phyloP scores from a whole-genome alignment of 129 eudicot species.

The Centaurea solstitialis region DNA sequence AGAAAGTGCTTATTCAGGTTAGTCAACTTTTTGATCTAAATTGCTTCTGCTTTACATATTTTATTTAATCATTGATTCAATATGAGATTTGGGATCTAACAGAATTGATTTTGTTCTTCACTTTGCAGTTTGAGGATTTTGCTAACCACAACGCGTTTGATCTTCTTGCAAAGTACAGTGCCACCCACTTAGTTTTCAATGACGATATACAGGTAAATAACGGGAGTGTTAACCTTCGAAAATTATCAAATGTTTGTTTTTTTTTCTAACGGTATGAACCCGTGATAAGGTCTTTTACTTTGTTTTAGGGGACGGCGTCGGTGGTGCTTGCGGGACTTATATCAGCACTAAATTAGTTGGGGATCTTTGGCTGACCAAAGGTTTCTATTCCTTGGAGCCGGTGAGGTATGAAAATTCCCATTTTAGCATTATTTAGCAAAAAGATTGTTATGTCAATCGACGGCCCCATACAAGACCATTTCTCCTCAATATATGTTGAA shows the following conservation, averaged over 20 bases:
- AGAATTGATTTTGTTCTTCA: not conserved
- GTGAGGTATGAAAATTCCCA: constrained; percentile 51
- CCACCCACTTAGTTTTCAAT: constrained; percentile 83
- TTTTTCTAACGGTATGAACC: not conserved
- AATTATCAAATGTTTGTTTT: not conserved
- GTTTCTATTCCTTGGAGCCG: constrained; percentile 87
- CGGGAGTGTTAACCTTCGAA: not conserved
- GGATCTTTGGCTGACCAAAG: constrained; percentile 75
- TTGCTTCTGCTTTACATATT: too few species aligned
- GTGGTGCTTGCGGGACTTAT: constrained; percentile 89
- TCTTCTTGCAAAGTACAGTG: constrained; percentile 79
- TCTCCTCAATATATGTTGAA: too few species aligned
- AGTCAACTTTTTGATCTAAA: not conserved
- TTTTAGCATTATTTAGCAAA: not conserved
- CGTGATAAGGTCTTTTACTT: not conserved
- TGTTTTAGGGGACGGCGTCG: constrained; percentile 80
- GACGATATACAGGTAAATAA: constrained; percentile 91
- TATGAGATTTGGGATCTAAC: too few species aligned
- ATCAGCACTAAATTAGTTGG: constrained; percentile 75
- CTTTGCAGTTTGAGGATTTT: constrained; percentile 81
- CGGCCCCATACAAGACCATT: not conserved
- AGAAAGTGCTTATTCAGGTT: constrained; percentile 88
- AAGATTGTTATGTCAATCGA: too few species aligned
- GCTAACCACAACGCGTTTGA: constrained; percentile 95
- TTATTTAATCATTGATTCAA: too few species aligned